These are phyloP conservation scores for Trichoderma atroviride DNA, from an alignment of 2,329 filamentous ascomycete species.

Conservation along the genomic window DNA sequence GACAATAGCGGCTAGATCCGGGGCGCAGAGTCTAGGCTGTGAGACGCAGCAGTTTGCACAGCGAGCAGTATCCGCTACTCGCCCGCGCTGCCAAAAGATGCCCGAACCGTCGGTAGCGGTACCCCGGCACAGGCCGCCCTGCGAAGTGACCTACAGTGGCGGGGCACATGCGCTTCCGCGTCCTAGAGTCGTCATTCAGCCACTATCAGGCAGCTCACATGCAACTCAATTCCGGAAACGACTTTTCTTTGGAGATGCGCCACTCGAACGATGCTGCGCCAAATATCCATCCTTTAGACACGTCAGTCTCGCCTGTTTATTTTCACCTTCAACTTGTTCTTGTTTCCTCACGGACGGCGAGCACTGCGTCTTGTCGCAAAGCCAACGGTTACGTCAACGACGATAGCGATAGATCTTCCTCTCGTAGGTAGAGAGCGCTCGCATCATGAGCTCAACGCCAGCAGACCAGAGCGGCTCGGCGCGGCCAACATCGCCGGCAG, in stretches of 20 bases:
- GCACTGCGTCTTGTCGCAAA: background rate
- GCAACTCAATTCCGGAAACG: slow-evolving; percentile 22
- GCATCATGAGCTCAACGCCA: slow-evolving; percentile 23
- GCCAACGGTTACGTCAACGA: slow-evolving; percentile 16
- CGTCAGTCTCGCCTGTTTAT: background rate
- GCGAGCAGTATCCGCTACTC: slow-evolving; percentile 3
- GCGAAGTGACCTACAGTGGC: slow-evolving; percentile 15
- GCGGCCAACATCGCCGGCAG: slow-evolving; percentile 68
- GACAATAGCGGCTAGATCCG: background rate
- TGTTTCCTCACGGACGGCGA: background rate
- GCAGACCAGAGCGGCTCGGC: slow-evolving; percentile 5
- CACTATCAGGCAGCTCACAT: slow-evolving; percentile 22
- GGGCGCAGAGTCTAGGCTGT: background rate
- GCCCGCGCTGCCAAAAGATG: background rate
- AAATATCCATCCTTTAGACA: background rate
- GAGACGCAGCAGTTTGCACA: background rate
- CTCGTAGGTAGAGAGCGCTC: background rate
- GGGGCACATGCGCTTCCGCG: slow-evolving; percentile 26
- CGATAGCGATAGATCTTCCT: background rate
- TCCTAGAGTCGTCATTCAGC: slow-evolving; percentile 27
- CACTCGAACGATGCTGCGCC: background rate
- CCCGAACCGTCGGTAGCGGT: slow-evolving; percentile 4
- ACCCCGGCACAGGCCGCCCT: slow-evolving; percentile 1
- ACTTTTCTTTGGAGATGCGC: background rate
- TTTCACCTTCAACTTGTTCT: background rate